Evolutionary conservation across 345 rosid species (phyloP).

Genomic region (Hibiscus mutabilis): DNA sequence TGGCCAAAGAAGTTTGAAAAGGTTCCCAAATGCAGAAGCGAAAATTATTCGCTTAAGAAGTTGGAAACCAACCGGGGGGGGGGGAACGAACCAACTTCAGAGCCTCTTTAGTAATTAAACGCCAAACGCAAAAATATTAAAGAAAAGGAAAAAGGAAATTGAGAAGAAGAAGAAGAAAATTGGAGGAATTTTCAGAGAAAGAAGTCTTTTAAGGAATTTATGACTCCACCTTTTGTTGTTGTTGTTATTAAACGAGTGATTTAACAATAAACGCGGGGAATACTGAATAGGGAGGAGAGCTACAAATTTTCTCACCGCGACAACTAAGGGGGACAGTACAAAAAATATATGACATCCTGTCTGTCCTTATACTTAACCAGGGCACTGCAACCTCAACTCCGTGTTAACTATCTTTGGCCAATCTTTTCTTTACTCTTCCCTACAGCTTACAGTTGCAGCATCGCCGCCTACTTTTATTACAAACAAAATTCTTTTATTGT

Average conservation of each 20-base stretch:
- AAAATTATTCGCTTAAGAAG: neutral
- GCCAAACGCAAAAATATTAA: constrained; percentile 21
- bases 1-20: neutral
- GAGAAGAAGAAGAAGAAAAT: neutral
- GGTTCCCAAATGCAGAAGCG: constrained; percentile 5
- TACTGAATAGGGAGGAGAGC: neutral
- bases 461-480: neutral
- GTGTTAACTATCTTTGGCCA: neutral
- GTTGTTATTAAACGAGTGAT: neutral
- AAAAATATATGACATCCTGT: neutral
- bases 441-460: too few relatives aligned
- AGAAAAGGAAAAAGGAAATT: neutral
- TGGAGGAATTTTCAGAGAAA: neutral
- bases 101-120: constrained; percentile 1
- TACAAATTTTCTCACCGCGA: neutral
- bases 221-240: neutral
- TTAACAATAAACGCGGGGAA: neutral
- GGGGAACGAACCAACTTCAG: neutral
- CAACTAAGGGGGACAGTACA: neutral
- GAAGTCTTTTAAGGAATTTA: neutral
- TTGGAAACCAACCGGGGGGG: neutral
- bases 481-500: too few relatives aligned
- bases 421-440: neutral
- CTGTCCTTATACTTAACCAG: neutral
- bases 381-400: neutral